These are phyloP conservation scores for Lipomyces anomalus DNA, from an alignment of 805 yeast genomes.

Conservation along the genomic window DNA sequence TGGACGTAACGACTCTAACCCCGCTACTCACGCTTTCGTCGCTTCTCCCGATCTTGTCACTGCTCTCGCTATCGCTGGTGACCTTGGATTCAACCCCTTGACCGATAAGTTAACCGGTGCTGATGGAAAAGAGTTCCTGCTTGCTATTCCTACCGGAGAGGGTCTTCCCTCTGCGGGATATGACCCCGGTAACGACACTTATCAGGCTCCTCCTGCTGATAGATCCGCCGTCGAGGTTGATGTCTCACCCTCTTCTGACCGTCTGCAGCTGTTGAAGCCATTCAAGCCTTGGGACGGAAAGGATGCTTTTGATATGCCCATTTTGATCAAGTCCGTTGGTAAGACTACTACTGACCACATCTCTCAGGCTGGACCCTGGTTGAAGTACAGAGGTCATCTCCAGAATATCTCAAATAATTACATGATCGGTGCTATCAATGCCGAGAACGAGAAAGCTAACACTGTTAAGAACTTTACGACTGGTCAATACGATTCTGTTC, in stretches of 20 bases:
- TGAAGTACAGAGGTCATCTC: conserved; percentile 95
- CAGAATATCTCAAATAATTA: conserved; percentile 95
- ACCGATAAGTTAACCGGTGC: conserved; percentile 70
- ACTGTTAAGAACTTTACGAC: conserved; percentile 76
- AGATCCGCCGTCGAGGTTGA: conserved; percentile 56
- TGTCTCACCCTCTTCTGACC: conserved; percentile 84
- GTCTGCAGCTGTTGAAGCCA: conserved; percentile 87
- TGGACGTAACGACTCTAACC: conserved; percentile 97
- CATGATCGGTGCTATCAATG: conserved; percentile 92
- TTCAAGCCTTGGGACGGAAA: conserved; percentile 81
- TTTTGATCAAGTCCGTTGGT: conserved; percentile 88
- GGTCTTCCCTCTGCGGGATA: conserved; percentile 67
- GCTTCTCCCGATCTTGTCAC: conserved; percentile 99
- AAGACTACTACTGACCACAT: conserved; percentile 98
- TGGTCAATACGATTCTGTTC: conserved; percentile 57
- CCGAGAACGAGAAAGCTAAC: conserved; percentile 95
- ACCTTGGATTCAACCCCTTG: conserved; percentile 83
- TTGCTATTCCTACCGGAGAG: conserved; percentile 64
- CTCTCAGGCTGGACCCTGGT: conserved; percentile 98
- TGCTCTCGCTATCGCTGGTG: conserved; percentile 93
- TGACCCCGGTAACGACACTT: conserved; percentile 53
- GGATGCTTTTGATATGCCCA: conserved; percentile 63
- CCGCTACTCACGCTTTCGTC: conserved; percentile 93
- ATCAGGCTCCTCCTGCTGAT: conserved; percentile 54
- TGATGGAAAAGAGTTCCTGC: conserved; percentile 69